phyloP scores from a whole-genome alignment of 192 early-diverging fungal genomes.

The Backusella tuberculispora region DNA sequence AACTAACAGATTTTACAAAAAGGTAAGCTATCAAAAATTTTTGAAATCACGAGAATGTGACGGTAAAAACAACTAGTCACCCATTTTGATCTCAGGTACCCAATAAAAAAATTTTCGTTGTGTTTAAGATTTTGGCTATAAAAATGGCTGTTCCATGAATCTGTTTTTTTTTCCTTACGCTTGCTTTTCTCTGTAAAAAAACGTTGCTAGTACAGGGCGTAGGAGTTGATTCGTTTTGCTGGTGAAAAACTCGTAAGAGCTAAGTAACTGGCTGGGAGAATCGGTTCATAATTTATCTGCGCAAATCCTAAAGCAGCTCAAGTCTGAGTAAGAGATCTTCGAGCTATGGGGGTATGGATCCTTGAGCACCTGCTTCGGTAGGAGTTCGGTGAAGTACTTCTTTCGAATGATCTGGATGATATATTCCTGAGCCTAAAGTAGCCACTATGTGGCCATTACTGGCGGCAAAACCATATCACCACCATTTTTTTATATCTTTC shows the following conservation, averaged over 20 bases:
- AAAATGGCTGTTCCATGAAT: not conserved
- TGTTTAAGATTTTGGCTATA: slow-evolving; percentile 8
- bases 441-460: slow-evolving; percentile 30
- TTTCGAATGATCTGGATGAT: slow-evolving; percentile 25
- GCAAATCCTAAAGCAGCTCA: slow-evolving; percentile 18
- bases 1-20: too few species aligned
- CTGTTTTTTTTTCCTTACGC: not conserved
- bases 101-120: not conserved
- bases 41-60: not conserved
- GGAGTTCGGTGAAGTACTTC: slow-evolving; percentile 17
- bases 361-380: slow-evolving; percentile 21
- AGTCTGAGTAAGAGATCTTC: slow-evolving; percentile 17
- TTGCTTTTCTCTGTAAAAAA: slow-evolving; percentile 12
- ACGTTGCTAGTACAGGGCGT: slow-evolving; percentile 11
- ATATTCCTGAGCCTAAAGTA: slow-evolving; percentile 35
- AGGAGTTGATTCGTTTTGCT: slow-evolving; percentile 12
- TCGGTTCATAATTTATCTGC: slow-evolving; percentile 15
- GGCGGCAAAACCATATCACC: slow-evolving; percentile 34
- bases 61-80: not conserved
- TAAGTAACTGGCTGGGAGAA: not conserved
- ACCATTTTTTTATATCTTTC: slow-evolving; percentile 6
- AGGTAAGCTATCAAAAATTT: too few species aligned
- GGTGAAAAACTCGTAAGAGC: not conserved
- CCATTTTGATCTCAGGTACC: not conserved
- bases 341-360: slow-evolving; percentile 1